Percentiles rank a stretch among this genome's conserved stretches.
Conservation (phyloP, 2,329 filamentous ascomycete genomes). For the Aureobasidium musti region DNA sequence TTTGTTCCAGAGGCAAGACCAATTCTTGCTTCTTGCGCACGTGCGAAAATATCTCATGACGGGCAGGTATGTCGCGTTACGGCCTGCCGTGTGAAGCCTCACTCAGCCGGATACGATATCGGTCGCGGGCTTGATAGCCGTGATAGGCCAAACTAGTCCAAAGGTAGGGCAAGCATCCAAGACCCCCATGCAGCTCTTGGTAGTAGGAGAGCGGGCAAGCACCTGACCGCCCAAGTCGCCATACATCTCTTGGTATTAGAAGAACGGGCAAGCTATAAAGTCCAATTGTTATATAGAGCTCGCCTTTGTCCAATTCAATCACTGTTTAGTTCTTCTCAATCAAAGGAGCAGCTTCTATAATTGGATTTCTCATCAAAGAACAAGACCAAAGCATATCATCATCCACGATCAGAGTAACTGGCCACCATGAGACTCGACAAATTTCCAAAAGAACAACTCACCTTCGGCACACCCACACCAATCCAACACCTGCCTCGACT, state of each 20-base stretch:
- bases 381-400: background rate
- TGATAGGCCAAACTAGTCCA: conserved; percentile 12
- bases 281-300: too few species aligned
- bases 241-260: background rate
- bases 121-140: conserved; percentile 2
- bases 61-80: background rate
- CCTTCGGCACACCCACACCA: conserved; percentile 65
- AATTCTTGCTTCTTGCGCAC: background rate
- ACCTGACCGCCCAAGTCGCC: background rate
- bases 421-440: conserved; percentile 29
- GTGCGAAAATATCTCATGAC: background rate
- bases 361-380: background rate
- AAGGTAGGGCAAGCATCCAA: conserved; percentile 1
- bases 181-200: background rate
- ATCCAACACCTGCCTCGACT: conserved; percentile 68
- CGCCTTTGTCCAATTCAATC: too few species aligned
- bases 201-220: background rate
- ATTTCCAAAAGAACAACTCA: conserved; percentile 60
- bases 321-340: too few species aligned
- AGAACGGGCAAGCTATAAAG: background rate
- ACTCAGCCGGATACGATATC: conserved; percentile 25
- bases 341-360: background rate
- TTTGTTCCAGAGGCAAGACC: background rate
- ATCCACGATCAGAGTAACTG: background rate
- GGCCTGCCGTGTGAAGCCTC: too few species aligned